Evolutionary conservation across 208 protist species (phyloP), one percentile per base, ranked within the genome.

Genomic region (Paratrypanosoma confusum): DNA sequence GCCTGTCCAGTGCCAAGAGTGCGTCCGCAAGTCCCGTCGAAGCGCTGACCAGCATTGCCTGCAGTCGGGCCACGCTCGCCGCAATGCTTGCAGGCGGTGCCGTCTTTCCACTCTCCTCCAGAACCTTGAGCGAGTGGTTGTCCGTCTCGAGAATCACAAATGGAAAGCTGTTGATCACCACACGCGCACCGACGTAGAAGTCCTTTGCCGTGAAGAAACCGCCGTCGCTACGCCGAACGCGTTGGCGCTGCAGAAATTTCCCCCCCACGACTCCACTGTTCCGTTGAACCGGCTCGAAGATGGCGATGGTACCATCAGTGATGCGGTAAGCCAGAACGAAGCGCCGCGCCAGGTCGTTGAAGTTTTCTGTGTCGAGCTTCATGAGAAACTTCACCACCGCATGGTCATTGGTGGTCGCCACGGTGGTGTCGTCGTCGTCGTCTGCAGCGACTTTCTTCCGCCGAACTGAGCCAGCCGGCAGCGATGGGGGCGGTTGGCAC

Each of bases 181-280:
- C 50, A 3, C 50, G 48, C 0, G 83, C 86, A 13, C 89, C 93
- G 22, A 95, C 82, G 65, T 68, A 93, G 33, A 96, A 88, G 64
- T 95, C 85, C 31, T 77, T 53, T 0, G 85, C 50, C 29, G 48
- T 65, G 50, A 80, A 88, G 43, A 58, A 74, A 11, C 68, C 39
- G 16, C 75, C 81, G 31, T 81, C 65, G 1, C 72, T 39, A 7
- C 65, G 64, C 47, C 67, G 74, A 13, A 93, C 70, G 23, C 67
- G 60, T 45, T 82, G 67, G 5, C 93, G 75, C 63, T 90, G 80
- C 18, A 97, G 62, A 41, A 97, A 97, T 65, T 93, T 95, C 25
- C 93, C 93, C 11, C 90, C 93, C 18, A 95, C 69, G 56, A 96
- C 85, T 50, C 93, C 93, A 39, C 81, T 95, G 76, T 97, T 97